Percentiles rank a stretch among this genome's conserved stretches.
These are phyloP conservation scores for Ilex asprella DNA, from an alignment of 257 asterid genomes.

Conservation along the genomic window DNA sequence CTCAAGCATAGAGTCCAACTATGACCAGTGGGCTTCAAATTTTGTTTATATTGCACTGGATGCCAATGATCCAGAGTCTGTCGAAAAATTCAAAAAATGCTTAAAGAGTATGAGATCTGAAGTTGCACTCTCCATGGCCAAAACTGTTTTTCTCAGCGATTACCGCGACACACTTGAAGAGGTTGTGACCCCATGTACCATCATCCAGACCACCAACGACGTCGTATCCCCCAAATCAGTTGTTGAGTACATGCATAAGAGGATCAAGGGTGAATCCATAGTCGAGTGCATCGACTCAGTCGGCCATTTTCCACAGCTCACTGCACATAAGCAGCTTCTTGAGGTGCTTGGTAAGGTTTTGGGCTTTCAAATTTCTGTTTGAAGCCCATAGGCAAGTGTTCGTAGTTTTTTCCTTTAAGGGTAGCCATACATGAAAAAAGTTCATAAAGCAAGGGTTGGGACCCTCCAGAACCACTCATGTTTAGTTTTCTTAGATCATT, in stretches of 20 bases:
- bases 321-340: background rate
- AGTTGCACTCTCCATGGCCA: background rate
- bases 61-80: background rate
- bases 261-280: background rate
- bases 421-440: too few species aligned
- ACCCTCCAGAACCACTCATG: too few species aligned
- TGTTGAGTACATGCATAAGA: background rate
- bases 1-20: background rate
- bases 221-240: background rate
- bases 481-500: too few species aligned
- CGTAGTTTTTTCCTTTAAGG: too few species aligned
- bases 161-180: background rate
- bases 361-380: background rate
- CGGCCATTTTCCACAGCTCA: slow-evolving; percentile 1
- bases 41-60: background rate
- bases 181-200: background rate
- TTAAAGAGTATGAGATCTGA: background rate
- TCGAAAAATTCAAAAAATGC: background rate
- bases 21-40: background rate
- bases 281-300: background rate
- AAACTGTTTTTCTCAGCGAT: background rate
- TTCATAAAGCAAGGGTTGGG: too few species aligned
- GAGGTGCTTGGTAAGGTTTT: background rate
- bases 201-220: background rate
- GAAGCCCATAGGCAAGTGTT: too few species aligned